Evolutionary conservation across 768 basidiomycete species (phyloP).

Genomic region (Xanthoconium purpureum): DNA sequence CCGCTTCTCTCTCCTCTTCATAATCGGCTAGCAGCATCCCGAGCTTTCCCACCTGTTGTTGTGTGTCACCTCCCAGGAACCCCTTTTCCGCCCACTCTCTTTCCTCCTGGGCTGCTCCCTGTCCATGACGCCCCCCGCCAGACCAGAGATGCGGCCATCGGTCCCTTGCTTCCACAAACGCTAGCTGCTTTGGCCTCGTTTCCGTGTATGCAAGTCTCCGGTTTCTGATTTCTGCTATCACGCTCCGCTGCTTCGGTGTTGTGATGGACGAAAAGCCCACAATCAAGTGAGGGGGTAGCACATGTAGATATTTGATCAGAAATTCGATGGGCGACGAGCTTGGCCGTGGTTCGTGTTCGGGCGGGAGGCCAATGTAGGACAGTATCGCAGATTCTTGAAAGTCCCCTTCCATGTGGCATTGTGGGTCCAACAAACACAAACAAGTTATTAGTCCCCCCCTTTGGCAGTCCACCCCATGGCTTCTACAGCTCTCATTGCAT

Average conservation of each 20-base stretch:
- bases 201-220: slow-evolving; percentile 62
- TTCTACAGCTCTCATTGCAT: slow-evolving; percentile 27
- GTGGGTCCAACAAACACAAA: slow-evolving; percentile 21
- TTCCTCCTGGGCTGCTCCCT: slow-evolving; percentile 62
- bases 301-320: slow-evolving; percentile 51
- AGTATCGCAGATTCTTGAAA: slow-evolving; percentile 33
- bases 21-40: slow-evolving; percentile 64
- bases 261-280: slow-evolving; percentile 39
- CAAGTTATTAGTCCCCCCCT: not conserved
- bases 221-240: slow-evolving; percentile 65
- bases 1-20: slow-evolving; percentile 75
- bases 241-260: slow-evolving; percentile 63
- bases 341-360: slow-evolving; percentile 61
- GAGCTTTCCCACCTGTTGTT: slow-evolving; percentile 69
- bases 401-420: slow-evolving; percentile 1
- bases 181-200: slow-evolving; percentile 53
- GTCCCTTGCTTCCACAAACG: slow-evolving; percentile 48
- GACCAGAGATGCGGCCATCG: slow-evolving; percentile 71
- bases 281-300: slow-evolving; percentile 68
- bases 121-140: slow-evolving; percentile 47
- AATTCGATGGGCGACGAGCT: slow-evolving; percentile 57
- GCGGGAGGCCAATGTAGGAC: slow-evolving; percentile 55
- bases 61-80: slow-evolving; percentile 55
- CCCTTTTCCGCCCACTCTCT: slow-evolving; percentile 60
- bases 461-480: not conserved